Evolutionary conservation across 768 basidiomycete species (phyloP), one percentile per base, ranked within the genome.

Genomic region (Cubamyces lactineus): DNA sequence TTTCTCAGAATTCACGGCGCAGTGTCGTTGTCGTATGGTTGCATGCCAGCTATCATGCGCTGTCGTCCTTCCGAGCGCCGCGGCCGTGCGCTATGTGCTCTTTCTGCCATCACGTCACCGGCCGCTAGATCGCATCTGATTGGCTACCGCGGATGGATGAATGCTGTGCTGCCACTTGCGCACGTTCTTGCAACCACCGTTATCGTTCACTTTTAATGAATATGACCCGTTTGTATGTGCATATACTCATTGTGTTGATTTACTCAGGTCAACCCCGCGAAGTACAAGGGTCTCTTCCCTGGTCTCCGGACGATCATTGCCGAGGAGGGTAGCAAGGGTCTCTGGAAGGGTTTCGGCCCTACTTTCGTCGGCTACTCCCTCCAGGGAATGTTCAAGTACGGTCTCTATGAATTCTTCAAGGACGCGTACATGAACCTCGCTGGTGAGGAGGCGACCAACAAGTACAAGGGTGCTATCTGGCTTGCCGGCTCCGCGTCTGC

Each of bases 331-430:
- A 76, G 86, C 62, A 85, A 76, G 41, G 96, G 93, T 76, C 86
- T 97, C 76, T 91, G 94, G 87, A 98, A 96, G 77, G 96, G 96
- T 71, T 80, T 97, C 73, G 92, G 92, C 40, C 96, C 96, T 56
- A 98, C 96, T 62, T 81, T 94, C 65, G 81, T 96, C 77, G 94
- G 96, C 66, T 96, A 96, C 82, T 92, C 93, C 9, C 84, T 94
- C 70, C 96, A 97, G 80, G 96, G 96, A 74, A 88, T 95, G 86
- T 94, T 96, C 89, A 98, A 98, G 79, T 97, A 93, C 76, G 96
- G 96, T 80, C 91, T 96, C 75, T 97, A 97, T 76, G 95, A 98
- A 79, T 75, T 91, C 72, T 98, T 96, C 91, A 98, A 96, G 83
- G 95, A 97, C 76, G 61, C 73, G 66, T 96, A 95, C 84, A 86